Conservation (phyloP, 1,284 basidiomycete genomes). For the Lignosus rhinocerotis region DNA sequence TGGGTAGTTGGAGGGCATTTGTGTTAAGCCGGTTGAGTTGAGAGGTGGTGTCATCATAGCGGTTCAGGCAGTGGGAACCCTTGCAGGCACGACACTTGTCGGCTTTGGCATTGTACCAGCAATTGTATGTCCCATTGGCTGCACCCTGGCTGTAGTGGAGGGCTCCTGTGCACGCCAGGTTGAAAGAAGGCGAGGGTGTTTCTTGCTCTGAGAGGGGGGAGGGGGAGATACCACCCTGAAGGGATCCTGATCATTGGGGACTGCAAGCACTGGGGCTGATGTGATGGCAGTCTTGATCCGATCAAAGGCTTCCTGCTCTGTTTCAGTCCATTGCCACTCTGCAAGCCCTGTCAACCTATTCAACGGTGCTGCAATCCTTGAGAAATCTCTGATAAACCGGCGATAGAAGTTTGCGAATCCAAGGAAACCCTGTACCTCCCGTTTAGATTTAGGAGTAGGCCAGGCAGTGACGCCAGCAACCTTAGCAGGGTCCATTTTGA, state of each 20-base stretch:
- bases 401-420: conserved; percentile 20
- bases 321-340: conserved; percentile 22
- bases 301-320: conserved; percentile 29
- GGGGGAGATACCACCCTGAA: conserved; percentile 10
- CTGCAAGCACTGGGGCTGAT: conserved; percentile 19
- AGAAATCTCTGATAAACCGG: conserved; percentile 35
- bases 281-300: conserved; percentile 29
- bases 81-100: neutral
- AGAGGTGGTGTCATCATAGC: neutral
- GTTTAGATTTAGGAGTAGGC: conserved; percentile 1
- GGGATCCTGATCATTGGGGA: conserved; percentile 7
- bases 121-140: too few species aligned
- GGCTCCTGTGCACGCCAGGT: too few species aligned
- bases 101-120: conserved; percentile 1
- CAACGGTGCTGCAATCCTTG: conserved; percentile 31
- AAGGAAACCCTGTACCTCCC: conserved; percentile 11
- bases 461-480: conserved; percentile 2
- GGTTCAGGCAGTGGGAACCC: neutral
- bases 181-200: too few species aligned
- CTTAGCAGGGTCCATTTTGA: conserved; percentile 10
- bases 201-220: too few species aligned
- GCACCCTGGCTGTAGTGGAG: too few species aligned
- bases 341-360: conserved; percentile 16
- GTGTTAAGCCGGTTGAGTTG: neutral
- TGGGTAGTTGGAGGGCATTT: neutral